Evolutionary conservation across 768 basidiomycete species (phyloP).

Genomic region (Tricholoma terreum): DNA sequence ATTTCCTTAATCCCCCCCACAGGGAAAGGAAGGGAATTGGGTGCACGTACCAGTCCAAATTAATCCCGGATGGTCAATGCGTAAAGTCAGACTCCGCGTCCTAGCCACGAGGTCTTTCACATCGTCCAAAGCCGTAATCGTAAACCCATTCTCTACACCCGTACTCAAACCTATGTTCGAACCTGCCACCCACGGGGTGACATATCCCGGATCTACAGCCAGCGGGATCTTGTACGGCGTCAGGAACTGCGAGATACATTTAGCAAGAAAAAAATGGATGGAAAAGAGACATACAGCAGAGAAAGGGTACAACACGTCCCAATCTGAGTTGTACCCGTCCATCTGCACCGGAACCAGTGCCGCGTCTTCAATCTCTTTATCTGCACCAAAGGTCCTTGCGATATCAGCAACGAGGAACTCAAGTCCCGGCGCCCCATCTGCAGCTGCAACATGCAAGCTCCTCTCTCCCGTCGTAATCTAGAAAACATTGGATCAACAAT

Average conservation of each 20-base stretch:
- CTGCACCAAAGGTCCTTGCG: conserved; percentile 52
- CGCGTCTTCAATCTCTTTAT: conserved; percentile 29
- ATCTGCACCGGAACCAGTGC: conserved; percentile 50
- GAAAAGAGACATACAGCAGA: conserved; percentile 50
- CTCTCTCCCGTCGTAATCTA: conserved; percentile 72
- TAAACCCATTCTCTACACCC: conserved; percentile 39
- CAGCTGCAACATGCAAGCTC: conserved; percentile 75
- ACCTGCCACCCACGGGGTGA: conserved; percentile 43
- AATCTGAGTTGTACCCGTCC: conserved; percentile 80
- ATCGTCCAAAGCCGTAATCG: conserved; percentile 57
- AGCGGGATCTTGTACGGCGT: conserved; percentile 79
- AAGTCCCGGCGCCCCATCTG: conserved; percentile 82
- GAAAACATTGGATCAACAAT: not conserved
- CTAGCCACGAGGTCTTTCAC: conserved; percentile 50
- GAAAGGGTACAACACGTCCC: conserved; percentile 85
- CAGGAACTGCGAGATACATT: conserved; percentile 56
- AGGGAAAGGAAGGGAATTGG: no score
- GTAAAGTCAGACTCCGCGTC: conserved; percentile 67
- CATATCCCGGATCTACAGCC: conserved; percentile 44
- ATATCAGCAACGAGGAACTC: conserved; percentile 58
- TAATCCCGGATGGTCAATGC: conserved; percentile 71
- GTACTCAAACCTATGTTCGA: not conserved
- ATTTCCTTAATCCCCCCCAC: no score
- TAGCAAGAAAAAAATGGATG: not conserved
- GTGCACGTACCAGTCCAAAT: conserved; percentile 74